Percentiles rank a stretch among this genome's conserved stretches.
phyloP scores from a whole-genome alignment of 305 asterid genomes.

The Fraxinus paxiana region DNA sequence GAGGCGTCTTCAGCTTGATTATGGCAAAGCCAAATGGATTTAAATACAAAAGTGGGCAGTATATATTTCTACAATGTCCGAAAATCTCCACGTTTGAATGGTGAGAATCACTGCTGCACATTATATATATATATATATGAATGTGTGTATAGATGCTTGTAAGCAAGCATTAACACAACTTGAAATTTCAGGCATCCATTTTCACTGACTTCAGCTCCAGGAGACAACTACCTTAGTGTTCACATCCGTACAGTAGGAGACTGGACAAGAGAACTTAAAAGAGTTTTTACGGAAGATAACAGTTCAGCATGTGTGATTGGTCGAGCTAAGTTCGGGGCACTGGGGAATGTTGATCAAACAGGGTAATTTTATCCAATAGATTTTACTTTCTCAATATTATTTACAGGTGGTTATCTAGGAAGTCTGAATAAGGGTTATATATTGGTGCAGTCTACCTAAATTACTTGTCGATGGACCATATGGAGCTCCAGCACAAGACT shows the following conservation, averaged over 20 bases:
- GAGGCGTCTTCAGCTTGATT: constrained; percentile 81
- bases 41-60: constrained; percentile 85
- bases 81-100: constrained; percentile 78
- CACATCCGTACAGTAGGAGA: constrained; percentile 89
- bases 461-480: constrained; percentile 84
- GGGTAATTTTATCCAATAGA: constrained; percentile 40
- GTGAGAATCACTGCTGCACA: constrained; percentile 24
- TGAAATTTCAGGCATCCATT: constrained; percentile 76
- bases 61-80: constrained; percentile 78
- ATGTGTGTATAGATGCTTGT: neutral
- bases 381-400: constrained; percentile 9
- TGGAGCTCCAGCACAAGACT: constrained; percentile 93
- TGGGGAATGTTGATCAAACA: constrained; percentile 50
- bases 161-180: constrained; percentile 5
- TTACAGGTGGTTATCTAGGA: neutral
- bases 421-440: neutral
- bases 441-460: constrained; percentile 59
- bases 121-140: neutral
- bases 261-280: constrained; percentile 82
- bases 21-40: constrained; percentile 84
- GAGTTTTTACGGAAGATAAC: constrained; percentile 61
- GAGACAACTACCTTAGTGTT: constrained; percentile 73
- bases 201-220: constrained; percentile 94
- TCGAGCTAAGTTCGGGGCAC: constrained; percentile 59
- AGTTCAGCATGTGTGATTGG: constrained; percentile 57